These are phyloP conservation scores for Cucumis melo DNA, from an alignment of 306 rosid genomes.

Conservation along the genomic window DNA sequence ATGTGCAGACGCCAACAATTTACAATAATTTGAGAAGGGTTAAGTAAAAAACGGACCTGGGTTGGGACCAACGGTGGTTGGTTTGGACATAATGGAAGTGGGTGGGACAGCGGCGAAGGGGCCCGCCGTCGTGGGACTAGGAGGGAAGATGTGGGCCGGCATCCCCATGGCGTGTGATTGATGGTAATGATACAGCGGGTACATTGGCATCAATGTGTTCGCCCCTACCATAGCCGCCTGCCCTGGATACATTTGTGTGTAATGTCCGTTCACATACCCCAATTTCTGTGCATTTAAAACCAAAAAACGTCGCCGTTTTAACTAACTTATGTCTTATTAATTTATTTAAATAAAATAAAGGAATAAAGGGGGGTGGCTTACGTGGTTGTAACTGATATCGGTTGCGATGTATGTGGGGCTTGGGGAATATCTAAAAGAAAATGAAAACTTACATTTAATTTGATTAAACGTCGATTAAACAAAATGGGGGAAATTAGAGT, in stretches of 20 bases:
- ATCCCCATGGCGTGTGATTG: constrained; percentile 56
- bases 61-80: constrained; percentile 32
- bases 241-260: constrained; percentile 41
- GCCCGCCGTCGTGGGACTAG: constrained; percentile 18
- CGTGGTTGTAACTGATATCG: constrained; percentile 53
- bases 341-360: neutral
- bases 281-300: constrained; percentile 27
- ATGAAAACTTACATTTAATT: neutral
- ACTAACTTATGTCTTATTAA: neutral
- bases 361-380: constrained; percentile 8
- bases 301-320: neutral
- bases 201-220: constrained; percentile 65
- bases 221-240: constrained; percentile 40
- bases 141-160: constrained; percentile 46
- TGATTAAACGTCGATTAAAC: neutral
- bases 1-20: neutral
- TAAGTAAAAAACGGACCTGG: constrained; percentile 30
- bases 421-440: constrained; percentile 41
- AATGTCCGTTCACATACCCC: constrained; percentile 49
- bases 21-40: too few relatives aligned
- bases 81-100: constrained; percentile 40
- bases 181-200: constrained; percentile 54
- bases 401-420: constrained; percentile 36
- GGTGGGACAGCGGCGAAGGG: constrained; percentile 28
- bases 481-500: neutral